phyloP scores from a whole-genome alignment of 257 asterid species.

The Petunia secreta region DNA sequence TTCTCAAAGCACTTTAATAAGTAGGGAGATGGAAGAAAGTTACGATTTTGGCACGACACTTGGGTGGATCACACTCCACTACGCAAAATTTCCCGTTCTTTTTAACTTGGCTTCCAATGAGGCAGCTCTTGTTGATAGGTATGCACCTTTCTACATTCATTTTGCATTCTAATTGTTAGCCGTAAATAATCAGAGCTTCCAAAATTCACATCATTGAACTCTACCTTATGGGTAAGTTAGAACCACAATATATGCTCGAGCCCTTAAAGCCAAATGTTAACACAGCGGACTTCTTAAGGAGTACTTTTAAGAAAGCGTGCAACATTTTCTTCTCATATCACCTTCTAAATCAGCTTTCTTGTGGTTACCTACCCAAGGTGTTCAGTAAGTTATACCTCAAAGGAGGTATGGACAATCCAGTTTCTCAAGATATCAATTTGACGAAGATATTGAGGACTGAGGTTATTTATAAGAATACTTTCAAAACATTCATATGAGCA shows the following conservation, averaged over 20 bases:
- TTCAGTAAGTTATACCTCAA: not conserved
- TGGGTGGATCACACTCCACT: too few species aligned
- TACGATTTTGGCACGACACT: too few species aligned
- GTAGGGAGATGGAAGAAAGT: too few species aligned
- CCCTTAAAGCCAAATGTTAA: not conserved
- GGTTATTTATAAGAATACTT: not conserved
- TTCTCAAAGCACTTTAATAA: too few species aligned
- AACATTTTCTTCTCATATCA: not conserved
- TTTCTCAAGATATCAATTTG: not conserved
- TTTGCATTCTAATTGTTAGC: too few species aligned
- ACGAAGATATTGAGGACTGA: not conserved
- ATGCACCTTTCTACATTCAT: too few species aligned
- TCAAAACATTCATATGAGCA: not conserved
- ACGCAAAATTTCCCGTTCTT: too few species aligned
- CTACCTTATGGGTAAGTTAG: not conserved
- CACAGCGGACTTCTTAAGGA: not conserved
- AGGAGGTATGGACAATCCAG: not conserved
- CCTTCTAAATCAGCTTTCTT: not conserved
- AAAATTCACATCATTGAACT: conserved; percentile 5
- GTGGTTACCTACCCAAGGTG: not conserved
- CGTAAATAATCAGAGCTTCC: not conserved
- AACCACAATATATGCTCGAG: not conserved
- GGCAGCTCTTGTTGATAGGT: too few species aligned
- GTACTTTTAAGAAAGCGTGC: not conserved
- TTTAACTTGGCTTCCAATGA: too few species aligned